These are phyloP conservation scores for Phytophthora sojae DNA, from an alignment of 352 stramenopile genomes.

Conservation along the genomic window DNA sequence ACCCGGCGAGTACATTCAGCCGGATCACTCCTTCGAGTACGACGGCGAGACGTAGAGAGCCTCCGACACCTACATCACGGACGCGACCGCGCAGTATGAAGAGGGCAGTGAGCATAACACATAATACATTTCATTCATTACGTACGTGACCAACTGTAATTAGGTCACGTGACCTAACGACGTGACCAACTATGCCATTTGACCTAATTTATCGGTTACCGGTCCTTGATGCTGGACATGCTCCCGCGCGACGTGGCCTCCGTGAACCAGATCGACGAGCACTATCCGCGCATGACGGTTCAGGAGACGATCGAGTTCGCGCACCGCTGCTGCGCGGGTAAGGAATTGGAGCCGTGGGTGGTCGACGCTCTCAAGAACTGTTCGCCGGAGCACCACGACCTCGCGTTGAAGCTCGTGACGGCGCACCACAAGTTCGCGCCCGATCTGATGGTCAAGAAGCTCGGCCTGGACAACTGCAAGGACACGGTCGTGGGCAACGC, in stretches of 20 bases:
- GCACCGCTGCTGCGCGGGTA: conserved; percentile 46
- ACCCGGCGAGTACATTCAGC: too few species aligned
- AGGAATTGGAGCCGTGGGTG: conserved; percentile 49
- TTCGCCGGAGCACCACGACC: conserved; percentile 43
- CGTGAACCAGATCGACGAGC: conserved; percentile 53
- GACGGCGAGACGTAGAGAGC: too few species aligned
- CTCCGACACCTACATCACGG: too few species aligned
- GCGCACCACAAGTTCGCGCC: conserved; percentile 44
- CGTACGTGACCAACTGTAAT: too few species aligned
- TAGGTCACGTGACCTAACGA: too few species aligned
- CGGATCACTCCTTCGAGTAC: too few species aligned
- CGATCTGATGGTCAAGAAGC: conserved; percentile 50
- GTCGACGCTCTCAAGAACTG: conserved; percentile 42
- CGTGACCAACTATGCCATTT: too few species aligned
- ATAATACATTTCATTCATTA: too few species aligned
- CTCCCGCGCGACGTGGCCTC: conserved; percentile 58
- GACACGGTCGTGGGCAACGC: too few species aligned
- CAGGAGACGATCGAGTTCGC: conserved; percentile 69
- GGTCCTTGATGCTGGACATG: conserved; percentile 29
- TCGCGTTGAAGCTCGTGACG: conserved; percentile 43
- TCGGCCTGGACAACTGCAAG: conserved; percentile 62
- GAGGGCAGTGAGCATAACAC: too few species aligned
- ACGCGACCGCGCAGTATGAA: too few species aligned
- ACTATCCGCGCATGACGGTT: conserved; percentile 55
- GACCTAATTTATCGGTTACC: too few species aligned